A percentile compares a stretch with the other conserved stretches of the same genome.
Evolutionary conservation across 345 rosid genomes (phyloP).

Genomic region (Odontarrhena argentea): DNA sequence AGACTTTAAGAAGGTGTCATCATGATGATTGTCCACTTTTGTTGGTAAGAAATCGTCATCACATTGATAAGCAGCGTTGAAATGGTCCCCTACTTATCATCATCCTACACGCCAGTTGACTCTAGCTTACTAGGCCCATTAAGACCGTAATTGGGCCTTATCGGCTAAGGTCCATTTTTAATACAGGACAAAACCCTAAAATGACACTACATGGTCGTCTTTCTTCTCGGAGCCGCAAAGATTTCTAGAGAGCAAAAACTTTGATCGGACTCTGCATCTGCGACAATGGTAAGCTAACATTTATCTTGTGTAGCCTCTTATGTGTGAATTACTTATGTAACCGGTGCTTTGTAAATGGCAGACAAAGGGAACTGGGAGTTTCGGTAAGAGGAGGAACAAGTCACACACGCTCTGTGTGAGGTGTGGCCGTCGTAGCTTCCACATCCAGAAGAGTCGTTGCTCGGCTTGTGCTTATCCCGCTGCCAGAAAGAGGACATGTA

Average conservation of each 20-base stretch:
- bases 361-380: conserved; percentile 94
- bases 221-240: conserved; percentile 15
- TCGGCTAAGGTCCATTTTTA: conserved; percentile 7
- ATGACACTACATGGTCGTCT: background rate
- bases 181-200: conserved; percentile 15
- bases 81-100: conserved; percentile 45
- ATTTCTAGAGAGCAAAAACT: conserved; percentile 3
- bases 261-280: conserved; percentile 29
- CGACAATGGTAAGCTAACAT: conserved; percentile 36
- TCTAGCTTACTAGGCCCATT: background rate
- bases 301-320: background rate
- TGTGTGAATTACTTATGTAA: background rate
- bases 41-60: conserved; percentile 39
- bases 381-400: conserved; percentile 96
- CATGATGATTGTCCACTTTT: conserved; percentile 28
- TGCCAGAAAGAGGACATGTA: conserved; percentile 86
- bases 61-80: conserved; percentile 31
- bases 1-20: conserved; percentile 40
- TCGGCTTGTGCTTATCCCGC: conserved; percentile 86
- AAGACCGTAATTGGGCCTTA: background rate
- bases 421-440: conserved; percentile 94
- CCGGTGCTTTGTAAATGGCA: conserved; percentile 42
- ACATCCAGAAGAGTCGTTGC: conserved; percentile 94
- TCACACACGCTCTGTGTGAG: conserved; percentile 91
- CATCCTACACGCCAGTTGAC: conserved; percentile 7